A percentile compares a stretch with the other conserved stretches of the same genome.
These are phyloP conservation scores for Metschnikowia colocasiae DNA, from an alignment of 805 yeast species.

Conservation along the genomic window DNA sequence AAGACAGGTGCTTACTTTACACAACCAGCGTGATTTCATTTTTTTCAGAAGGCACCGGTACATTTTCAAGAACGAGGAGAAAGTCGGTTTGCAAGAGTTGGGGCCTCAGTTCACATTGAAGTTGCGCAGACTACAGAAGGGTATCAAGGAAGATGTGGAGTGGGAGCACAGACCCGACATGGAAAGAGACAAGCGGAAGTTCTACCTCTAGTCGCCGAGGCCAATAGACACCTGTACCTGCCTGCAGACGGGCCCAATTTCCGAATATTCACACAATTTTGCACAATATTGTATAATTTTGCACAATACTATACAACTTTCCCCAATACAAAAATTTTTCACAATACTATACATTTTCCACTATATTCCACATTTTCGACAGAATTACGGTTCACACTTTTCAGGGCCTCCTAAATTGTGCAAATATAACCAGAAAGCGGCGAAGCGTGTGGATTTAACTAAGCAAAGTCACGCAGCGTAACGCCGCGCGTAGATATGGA, in stretches of 20 bases:
- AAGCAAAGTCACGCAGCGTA: neutral
- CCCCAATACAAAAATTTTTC: too few species aligned
- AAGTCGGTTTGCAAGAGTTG: conserved; percentile 90
- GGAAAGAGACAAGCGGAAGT: conserved; percentile 95
- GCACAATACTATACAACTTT: too few species aligned
- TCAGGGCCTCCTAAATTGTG: too few species aligned
- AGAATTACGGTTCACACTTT: too few species aligned
- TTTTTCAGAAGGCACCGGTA: conserved; percentile 96
- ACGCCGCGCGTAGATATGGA: conserved; percentile 1
- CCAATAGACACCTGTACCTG: neutral
- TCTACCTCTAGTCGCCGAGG: conserved; percentile 52
- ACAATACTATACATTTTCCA: too few species aligned
- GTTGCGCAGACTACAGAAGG: conserved; percentile 84
- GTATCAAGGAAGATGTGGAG: conserved; percentile 85
- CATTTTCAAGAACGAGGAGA: conserved; percentile 81
- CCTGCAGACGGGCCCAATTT: neutral
- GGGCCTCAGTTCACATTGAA: conserved; percentile 96
- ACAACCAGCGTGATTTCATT: conserved; percentile 92
- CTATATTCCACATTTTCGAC: too few species aligned
- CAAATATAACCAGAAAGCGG: neutral
- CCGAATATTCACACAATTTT: neutral
- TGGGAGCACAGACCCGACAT: conserved; percentile 97
- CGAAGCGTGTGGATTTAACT: too few species aligned
- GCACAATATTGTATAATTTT: too few species aligned
- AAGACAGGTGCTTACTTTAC: conserved; percentile 91